Evolutionary conservation across 805 yeast genomes (phyloP).

Genomic region (Candida bentonensis): DNA sequence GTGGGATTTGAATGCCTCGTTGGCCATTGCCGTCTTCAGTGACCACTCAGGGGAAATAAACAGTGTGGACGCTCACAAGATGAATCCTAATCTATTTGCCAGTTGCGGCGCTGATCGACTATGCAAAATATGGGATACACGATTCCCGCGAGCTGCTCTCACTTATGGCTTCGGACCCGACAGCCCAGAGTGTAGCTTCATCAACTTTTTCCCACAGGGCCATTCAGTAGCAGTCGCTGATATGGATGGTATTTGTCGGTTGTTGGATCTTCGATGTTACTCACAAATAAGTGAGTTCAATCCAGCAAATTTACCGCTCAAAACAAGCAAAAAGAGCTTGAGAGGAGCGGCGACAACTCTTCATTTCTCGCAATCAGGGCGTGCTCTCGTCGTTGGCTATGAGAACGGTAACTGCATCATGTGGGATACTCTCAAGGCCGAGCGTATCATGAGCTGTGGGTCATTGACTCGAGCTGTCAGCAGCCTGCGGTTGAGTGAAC

Average conservation of each 20-base stretch:
- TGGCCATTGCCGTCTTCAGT: neutral
- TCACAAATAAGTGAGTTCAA: neutral
- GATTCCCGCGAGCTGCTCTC: neutral
- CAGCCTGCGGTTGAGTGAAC: too few relatives aligned
- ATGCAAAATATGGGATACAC: neutral
- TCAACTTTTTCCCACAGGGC: neutral
- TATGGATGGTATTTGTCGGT: neutral
- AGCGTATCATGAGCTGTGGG: neutral
- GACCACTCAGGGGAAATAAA: constrained; percentile 1
- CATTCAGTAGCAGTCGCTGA: neutral
- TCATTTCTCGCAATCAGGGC: neutral
- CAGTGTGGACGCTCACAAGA: neutral
- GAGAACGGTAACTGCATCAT: neutral
- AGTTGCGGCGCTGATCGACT: neutral
- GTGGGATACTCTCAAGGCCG: neutral
- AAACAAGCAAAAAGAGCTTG: neutral
- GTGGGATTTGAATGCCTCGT: neutral
- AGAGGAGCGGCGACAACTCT: neutral
- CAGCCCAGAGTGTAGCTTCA: neutral
- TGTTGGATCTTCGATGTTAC: neutral
- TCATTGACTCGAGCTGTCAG: neutral
- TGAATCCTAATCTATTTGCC: neutral
- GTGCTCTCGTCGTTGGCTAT: neutral
- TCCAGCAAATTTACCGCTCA: neutral
- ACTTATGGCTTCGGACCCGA: neutral